Evolutionary conservation across 345 rosid genomes (phyloP), one percentile per base, ranked within the genome.

Genomic region (Corchorus capsularis): DNA sequence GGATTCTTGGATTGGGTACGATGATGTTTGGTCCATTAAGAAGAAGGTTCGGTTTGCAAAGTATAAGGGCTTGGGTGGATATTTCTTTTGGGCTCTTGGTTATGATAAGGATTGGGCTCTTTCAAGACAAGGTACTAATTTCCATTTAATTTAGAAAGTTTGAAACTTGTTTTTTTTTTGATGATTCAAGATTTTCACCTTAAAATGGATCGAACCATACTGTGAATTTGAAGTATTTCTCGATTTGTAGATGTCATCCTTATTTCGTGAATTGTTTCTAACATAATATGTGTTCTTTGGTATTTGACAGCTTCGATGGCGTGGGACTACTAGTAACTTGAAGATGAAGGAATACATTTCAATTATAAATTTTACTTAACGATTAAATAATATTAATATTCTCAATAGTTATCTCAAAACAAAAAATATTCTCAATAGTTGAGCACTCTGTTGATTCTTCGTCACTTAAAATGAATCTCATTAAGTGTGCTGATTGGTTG

Each of bases 71-170:
- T 62, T 84, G 64, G 65, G 79, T 32, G 90, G 92, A 4, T 87
- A 79, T 53, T 84, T 85, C 77, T 85, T 84, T 46, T 82, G 83
- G 83, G 91, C 87, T 37, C 67, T 87, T 10, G 84, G 85, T 37
- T 80, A 63, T 45, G 89, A 86, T 62, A 34, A 57, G 35, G 39
- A 76, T 6, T 79, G 83, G 80, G 65, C 68, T 10, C 54, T 84
- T 39, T 77, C 82, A 0, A 52, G 14, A 50, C 50, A 68, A 75
- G 83, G 69, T 79, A 14, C 35, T 4, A 3, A 7, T 20, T 6
- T 55, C 60, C 19, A 2, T 8, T 55, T 55, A 4, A 6, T 55
- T 55, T 15, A 13, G 2, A 8, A 39, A n/a, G n/a, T n/a, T n/a
- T n/a, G n/a, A n/a, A n/a, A n/a, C n/a, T n/a, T n/a, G n/a, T n/a